Evolutionary conservation across 139 green algal genomes (phyloP), one percentile per base, ranked within the genome.

Genomic region (Micromonas pusilla): DNA sequence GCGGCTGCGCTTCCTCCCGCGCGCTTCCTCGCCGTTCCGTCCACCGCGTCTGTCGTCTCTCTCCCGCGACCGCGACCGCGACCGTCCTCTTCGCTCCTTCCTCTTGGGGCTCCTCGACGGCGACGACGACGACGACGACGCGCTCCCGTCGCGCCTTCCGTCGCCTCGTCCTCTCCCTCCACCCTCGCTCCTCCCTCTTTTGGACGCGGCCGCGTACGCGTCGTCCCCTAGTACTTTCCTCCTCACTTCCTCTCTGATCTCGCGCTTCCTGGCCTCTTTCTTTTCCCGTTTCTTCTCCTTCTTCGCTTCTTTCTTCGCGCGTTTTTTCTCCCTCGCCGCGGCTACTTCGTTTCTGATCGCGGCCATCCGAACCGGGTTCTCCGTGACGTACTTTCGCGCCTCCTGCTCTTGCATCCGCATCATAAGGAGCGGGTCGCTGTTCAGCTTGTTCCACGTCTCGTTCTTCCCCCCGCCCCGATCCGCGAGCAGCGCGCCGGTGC

Each of bases 391-490:
- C 52, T 81, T 73, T 23, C 85, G 77, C 0, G 87, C 86, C 23
- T 80, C 54, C 36, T 85, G 54, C 79, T 92, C 87, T 71, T 89
- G 87, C 71, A 87, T 81, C 75, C 84, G 85, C 68, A 92, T 92
- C 54, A 90, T 87, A 33, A 97, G 89, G 28, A 97, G 83, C 0
- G 93, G 93, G 78, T 97, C 93, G 52, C 88, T 88, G 81, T 96
- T 91, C 67, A 97, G 76, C 2, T 93, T 87, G 32, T 85, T 75
- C 93, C 93, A 97, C 25, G 86, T 85, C 86, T 97, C 93, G 57
- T 94, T 95, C n/a, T 83, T 86, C 3, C 87, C 90, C 4, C 83
- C 87, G 5, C 86, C 90, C 62, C 39, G 63, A 20, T 80, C 75
- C 25, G 30, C 25, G 32, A 57, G 45, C 45, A 57, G 45, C 9